Percentiles rank a stretch among this genome's conserved stretches.
Evolutionary conservation across 2,329 filamentous ascomycete genomes (phyloP).

Genomic region (Endocalyx cinctus): DNA sequence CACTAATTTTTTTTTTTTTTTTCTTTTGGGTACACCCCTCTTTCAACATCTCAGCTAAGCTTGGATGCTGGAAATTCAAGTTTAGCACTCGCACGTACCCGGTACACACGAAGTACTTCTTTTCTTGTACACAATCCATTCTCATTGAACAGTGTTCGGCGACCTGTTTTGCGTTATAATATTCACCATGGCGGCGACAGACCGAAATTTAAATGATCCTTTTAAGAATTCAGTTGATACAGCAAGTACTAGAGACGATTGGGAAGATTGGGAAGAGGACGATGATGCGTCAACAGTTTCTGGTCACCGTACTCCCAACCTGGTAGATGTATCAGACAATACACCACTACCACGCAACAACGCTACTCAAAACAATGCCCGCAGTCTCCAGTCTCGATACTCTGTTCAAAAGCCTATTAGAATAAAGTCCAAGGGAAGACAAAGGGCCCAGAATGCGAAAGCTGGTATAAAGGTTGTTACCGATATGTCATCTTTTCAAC

Average conservation of each 20-base stretch:
- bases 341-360: slow-evolving; percentile 9
- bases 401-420: slow-evolving; percentile 39
- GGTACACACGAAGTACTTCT: no score
- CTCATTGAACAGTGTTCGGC: slow-evolving; percentile 2
- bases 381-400: slow-evolving; percentile 20
- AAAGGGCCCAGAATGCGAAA: slow-evolving; percentile 56
- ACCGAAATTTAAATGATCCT: slow-evolving; percentile 15
- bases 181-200: slow-evolving; percentile 17
- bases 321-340: slow-evolving; percentile 19
- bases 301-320: slow-evolving; percentile 13
- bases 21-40: no score
- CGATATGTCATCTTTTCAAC: slow-evolving; percentile 54
- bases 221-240: slow-evolving; percentile 11
- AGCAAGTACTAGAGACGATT: slow-evolving; percentile 19
- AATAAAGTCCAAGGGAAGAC: slow-evolving; percentile 55
- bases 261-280: slow-evolving; percentile 29
- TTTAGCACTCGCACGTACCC: no score
- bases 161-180: slow-evolving; percentile 2
- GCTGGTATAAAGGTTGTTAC: slow-evolving; percentile 67
- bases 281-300: slow-evolving; percentile 11
- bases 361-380: slow-evolving; percentile 8
- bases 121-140: slow-evolving; percentile 8
- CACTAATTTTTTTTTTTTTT: no score
- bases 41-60: no score
- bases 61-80: no score